Evolutionary conservation across 331 rosid species (phyloP), one percentile per base, ranked within the genome.

Genomic region (Dryas integrifolia): DNA sequence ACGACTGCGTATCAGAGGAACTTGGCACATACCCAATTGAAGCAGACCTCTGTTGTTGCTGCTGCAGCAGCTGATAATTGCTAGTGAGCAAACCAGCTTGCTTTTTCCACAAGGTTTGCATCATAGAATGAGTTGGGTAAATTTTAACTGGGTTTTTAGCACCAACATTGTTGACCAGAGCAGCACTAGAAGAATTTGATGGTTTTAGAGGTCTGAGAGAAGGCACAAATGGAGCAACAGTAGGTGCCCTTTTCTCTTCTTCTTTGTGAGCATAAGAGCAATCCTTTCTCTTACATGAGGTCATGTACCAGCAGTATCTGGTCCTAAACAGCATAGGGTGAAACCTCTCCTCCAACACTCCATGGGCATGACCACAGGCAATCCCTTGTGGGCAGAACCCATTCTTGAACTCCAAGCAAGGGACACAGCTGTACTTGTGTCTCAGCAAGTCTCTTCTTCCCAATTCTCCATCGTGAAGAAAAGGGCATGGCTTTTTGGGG

Each of bases 221-320:
- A 41, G 56, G 15, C 44, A 56, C 53, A 7, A 52, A 10, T 3
- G 63, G 41, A 11, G 65, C 43, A 21, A 57, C 4, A n/a, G 65
- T 70, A 13, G 53, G 52, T 12, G 58, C 40, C 24, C 56, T 9
- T 41, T 6, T 56, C 11, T 43, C 45, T 18, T 70, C 65, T 70
- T 55, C 76, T 14, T 9, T n/a, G 43, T 72, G 68, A 47, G 68
- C 49, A 10, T 59, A 59, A 49, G 76, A 72, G 24, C 74, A 70
- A 35, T 47, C 69, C 46, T 55, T 15, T 15, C 65, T 47, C 35
- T 30, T 30, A 30, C 55, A 49, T 6, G 59, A 24, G 49, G 46
- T 56, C 53, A 70, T 70, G 46, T 43, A 55, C 50, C 73, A 70
- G 52, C 53, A 55, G 5, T 39, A 55, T 16, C 58, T 45, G 46